A percentile compares a stretch with the other conserved stretches of the same genome.
Conservation (phyloP, 2,329 filamentous ascomycete genomes). For the Xylariaceae sp. region DNA sequence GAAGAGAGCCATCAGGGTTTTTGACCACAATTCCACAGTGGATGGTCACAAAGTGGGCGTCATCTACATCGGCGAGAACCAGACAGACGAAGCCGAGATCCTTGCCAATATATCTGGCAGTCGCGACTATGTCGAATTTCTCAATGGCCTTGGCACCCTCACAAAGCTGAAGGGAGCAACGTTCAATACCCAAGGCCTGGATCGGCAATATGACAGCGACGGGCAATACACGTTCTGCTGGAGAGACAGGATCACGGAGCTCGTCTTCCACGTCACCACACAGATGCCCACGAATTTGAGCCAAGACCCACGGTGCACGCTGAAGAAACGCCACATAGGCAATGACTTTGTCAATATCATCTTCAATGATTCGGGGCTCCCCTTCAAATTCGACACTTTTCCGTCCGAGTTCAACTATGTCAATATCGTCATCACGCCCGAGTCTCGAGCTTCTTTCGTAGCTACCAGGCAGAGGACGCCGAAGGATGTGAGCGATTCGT, state of each 20-base stretch:
- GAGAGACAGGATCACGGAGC: slow-evolving; percentile 89
- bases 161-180: slow-evolving; percentile 73
- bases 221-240: slow-evolving; percentile 87
- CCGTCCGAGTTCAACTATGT: slow-evolving; percentile 95
- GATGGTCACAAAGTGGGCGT: slow-evolving; percentile 95
- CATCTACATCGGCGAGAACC: slow-evolving; percentile 83
- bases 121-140: slow-evolving; percentile 77
- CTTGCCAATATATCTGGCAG: slow-evolving; percentile 81
- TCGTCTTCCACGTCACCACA: slow-evolving; percentile 91
- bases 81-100: slow-evolving; percentile 76
- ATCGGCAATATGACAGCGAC: slow-evolving; percentile 68
- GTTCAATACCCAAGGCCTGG: slow-evolving; percentile 90
- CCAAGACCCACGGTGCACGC: slow-evolving; percentile 64
- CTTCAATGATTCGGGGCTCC: slow-evolving; percentile 90
- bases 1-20: slow-evolving; percentile 66
- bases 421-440: slow-evolving; percentile 90
- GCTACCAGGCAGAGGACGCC: slow-evolving; percentile 38
- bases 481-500: slow-evolving; percentile 40
- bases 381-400: slow-evolving; percentile 86
- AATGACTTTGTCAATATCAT: slow-evolving; percentile 98
- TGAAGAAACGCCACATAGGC: slow-evolving; percentile 91
- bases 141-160: slow-evolving; percentile 73
- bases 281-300: slow-evolving; percentile 91
- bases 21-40: slow-evolving; percentile 82
- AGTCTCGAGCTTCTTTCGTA: slow-evolving; percentile 69